Conservation (phyloP, 768 basidiomycete species). For the Leucogyrophana mollusca region DNA sequence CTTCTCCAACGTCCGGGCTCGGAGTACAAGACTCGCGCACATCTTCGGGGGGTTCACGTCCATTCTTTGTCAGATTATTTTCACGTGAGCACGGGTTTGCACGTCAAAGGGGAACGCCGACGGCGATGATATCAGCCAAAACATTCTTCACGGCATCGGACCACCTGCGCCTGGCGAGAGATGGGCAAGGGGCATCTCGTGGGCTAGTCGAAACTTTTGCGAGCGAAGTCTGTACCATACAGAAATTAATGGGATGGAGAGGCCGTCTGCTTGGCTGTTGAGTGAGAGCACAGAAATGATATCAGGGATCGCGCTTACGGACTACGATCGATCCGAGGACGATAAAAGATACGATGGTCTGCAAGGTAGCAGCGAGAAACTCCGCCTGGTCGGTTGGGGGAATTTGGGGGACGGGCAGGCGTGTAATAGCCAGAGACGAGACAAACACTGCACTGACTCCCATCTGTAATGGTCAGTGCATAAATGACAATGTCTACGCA, state of each 20-base stretch:
- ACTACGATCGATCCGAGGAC: slow-evolving; percentile 85
- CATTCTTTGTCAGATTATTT: background rate
- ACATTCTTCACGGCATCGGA: background rate
- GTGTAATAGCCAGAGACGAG: slow-evolving; percentile 65
- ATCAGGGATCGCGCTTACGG: slow-evolving; percentile 45
- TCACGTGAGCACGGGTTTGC: no score
- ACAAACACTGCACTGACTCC: slow-evolving; percentile 93
- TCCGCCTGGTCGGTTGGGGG: slow-evolving; percentile 73
- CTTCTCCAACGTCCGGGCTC: no score
- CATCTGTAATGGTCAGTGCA: slow-evolving; percentile 52
- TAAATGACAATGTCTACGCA: background rate
- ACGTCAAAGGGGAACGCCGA: no score
- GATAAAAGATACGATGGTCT: slow-evolving; percentile 85
- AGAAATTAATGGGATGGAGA: slow-evolving; percentile 69
- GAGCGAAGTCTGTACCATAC: slow-evolving; percentile 46
- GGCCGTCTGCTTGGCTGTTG: slow-evolving; percentile 44
- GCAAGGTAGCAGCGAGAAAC: slow-evolving; percentile 65
- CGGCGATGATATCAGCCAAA: background rate
- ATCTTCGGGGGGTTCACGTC: background rate
- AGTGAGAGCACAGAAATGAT: background rate
- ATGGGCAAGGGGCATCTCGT: no score
- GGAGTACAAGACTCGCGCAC: background rate
- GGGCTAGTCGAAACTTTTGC: slow-evolving; percentile 44
- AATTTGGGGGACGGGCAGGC: slow-evolving; percentile 52
- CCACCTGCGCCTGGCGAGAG: no score